These are phyloP conservation scores for Cryphonectria japonica DNA, from an alignment of 2,329 filamentous ascomycete genomes.

Conservation along the genomic window DNA sequence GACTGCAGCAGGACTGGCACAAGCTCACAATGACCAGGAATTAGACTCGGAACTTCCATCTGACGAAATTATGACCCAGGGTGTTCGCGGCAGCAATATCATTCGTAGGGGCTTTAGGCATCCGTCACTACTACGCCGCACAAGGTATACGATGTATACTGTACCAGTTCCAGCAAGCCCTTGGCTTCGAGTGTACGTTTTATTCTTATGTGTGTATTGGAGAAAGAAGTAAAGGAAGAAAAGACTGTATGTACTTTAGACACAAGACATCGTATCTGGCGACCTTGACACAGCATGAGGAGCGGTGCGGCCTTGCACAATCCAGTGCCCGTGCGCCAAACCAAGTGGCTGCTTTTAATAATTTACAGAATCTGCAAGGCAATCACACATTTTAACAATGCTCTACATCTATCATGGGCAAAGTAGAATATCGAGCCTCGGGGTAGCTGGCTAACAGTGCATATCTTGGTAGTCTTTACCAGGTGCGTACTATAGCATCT, in stretches of 20 bases:
- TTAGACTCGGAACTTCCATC: neutral
- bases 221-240: too few species aligned
- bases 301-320: neutral
- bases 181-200: neutral
- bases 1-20: neutral
- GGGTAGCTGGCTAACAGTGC: neutral
- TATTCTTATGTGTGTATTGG: too few species aligned
- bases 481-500: neutral
- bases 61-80: neutral
- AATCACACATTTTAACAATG: neutral
- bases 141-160: neutral
- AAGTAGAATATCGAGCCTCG: neutral
- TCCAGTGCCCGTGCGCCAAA: neutral
- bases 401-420: neutral
- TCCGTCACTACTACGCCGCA: neutral
- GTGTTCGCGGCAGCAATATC: neutral
- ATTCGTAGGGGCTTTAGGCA: neutral
- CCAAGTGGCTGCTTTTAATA: neutral
- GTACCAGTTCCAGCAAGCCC: neutral
- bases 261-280: neutral
- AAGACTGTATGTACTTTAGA: neutral
- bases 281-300: neutral
- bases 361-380: neutral
- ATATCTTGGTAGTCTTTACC: neutral
- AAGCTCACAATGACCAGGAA: neutral